Evolutionary conservation across 1,284 basidiomycete genomes (phyloP).

Genomic region (Gastroboletus turbinatus): DNA sequence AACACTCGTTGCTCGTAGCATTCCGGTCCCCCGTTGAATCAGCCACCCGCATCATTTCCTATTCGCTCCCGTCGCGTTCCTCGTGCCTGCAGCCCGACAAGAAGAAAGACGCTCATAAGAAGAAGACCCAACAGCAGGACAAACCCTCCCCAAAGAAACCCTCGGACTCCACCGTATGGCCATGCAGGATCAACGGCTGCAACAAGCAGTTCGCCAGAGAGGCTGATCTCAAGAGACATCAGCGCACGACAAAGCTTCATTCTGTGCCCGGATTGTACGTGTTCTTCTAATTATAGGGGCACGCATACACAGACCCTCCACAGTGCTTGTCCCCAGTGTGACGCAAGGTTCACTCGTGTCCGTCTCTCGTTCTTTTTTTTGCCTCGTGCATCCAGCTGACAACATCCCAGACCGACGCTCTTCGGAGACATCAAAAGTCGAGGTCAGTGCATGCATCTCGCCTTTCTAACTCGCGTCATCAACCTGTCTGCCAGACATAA

Average conservation of each 20-base stretch:
- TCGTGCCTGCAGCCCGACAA: constrained; percentile 37
- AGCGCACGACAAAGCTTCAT: constrained; percentile 72
- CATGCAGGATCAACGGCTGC: constrained; percentile 74
- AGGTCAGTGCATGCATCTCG: constrained; percentile 42
- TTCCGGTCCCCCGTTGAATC: constrained; percentile 19
- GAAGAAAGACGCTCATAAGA: constrained; percentile 49
- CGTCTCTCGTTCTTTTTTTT: constrained; percentile 29
- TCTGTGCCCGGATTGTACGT: constrained; percentile 70
- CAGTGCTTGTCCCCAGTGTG: constrained; percentile 73
- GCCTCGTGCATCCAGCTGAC: constrained; percentile 15
- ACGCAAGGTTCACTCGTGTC: constrained; percentile 74
- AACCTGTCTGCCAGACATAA: constrained; percentile 50
- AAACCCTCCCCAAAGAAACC: constrained; percentile 39
- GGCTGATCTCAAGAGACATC: constrained; percentile 75
- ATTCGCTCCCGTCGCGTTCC: constrained; percentile 1
- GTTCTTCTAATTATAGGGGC: constrained; percentile 13
- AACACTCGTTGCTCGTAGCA: constrained; percentile 16
- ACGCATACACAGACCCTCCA: constrained; percentile 15
- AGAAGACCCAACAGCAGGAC: constrained; percentile 36
- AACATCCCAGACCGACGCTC: constrained; percentile 51
- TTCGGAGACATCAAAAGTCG: constrained; percentile 64
- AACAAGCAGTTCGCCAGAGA: constrained; percentile 76
- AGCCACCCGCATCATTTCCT: constrained; percentile 18
- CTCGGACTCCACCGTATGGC: constrained; percentile 58
- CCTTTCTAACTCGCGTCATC: constrained; percentile 2